Conservation (phyloP, 2,329 filamentous ascomycete species). For the Nothophaeocryptopus gaeumannii region DNA sequence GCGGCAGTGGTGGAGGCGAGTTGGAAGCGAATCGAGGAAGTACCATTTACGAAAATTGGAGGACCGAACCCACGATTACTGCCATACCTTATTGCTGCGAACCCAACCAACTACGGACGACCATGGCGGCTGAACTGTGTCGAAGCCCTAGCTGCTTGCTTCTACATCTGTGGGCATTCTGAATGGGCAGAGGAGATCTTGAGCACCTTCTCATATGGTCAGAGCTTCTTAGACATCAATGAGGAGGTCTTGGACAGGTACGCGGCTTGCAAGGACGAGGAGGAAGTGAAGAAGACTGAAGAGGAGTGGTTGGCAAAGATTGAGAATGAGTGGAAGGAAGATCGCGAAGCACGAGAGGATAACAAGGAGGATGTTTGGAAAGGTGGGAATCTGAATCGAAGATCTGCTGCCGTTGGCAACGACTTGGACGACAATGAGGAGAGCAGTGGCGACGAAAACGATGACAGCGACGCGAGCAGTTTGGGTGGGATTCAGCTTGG, state of each 20-base stretch:
- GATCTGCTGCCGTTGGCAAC: slow-evolving; percentile 53
- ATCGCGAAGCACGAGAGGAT: slow-evolving; percentile 62
- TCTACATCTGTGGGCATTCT: slow-evolving; percentile 83
- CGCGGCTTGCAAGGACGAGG: slow-evolving; percentile 76
- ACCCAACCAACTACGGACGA: slow-evolving; percentile 94
- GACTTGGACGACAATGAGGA: slow-evolving; percentile 41
- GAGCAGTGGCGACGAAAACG: slow-evolving; percentile 45
- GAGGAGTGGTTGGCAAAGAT: slow-evolving; percentile 85
- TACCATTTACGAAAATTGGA: slow-evolving; percentile 87
- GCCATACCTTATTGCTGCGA: slow-evolving; percentile 93
- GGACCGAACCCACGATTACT: slow-evolving; percentile 88
- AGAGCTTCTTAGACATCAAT: slow-evolving; percentile 89
- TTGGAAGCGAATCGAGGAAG: slow-evolving; percentile 88
- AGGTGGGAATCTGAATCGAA: slow-evolving; percentile 81
- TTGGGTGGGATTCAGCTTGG: slow-evolving; percentile 36
- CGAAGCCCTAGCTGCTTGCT: slow-evolving; percentile 88
- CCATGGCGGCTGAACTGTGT: slow-evolving; percentile 95
- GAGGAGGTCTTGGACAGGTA: slow-evolving; percentile 76
- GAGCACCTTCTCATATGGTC: slow-evolving; percentile 81
- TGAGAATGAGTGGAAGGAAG: slow-evolving; percentile 84
- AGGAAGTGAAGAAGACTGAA: slow-evolving; percentile 78
- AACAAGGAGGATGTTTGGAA: slow-evolving; percentile 76
- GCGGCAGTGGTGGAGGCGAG: slow-evolving; percentile 96
- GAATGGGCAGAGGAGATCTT: slow-evolving; percentile 89
- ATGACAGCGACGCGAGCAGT: slow-evolving; percentile 35